A percentile compares a stretch with the other conserved stretches of the same genome.
Conservation (phyloP, 192 early-diverging fungal species). For the Podila clonocystis region DNA sequence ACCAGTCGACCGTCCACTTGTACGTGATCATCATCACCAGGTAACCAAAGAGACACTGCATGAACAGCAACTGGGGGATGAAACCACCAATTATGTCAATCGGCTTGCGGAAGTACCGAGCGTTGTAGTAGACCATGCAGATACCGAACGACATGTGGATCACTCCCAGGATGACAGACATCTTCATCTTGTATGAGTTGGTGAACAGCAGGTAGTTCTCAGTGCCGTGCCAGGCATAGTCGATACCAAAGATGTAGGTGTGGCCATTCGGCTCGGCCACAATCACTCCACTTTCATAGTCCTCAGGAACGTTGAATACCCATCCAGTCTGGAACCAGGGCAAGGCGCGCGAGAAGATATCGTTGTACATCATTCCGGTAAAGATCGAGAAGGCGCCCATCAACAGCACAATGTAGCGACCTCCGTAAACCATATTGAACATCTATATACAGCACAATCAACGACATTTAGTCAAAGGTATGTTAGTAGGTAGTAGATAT, state of each 20-base stretch:
- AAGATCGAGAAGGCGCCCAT: constrained; percentile 99
- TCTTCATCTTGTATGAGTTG: constrained; percentile 99
- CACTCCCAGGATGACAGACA: constrained; percentile 95
- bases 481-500: too few species aligned
- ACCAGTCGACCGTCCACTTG: constrained; percentile 98
- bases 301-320: constrained; percentile 65
- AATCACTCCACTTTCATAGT: constrained; percentile 64
- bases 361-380: constrained; percentile 98
- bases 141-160: constrained; percentile 98
- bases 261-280: constrained; percentile 67
- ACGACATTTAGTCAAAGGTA: too few species aligned
- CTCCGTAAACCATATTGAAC: constrained; percentile 90
- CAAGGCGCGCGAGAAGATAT: constrained; percentile 91
- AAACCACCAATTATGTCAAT: constrained; percentile 88
- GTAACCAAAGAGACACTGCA: constrained; percentile 96
- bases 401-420: constrained; percentile 97
- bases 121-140: constrained; percentile 88
- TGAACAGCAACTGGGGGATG: constrained; percentile 94
- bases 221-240: constrained; percentile 84
- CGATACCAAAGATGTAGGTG: constrained; percentile 50
- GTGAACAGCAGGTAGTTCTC: constrained; percentile 95
- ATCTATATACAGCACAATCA: constrained; percentile 58
- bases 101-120: constrained; percentile 86
- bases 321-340: constrained; percentile 81
- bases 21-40: constrained; percentile 89